phyloP scores from a whole-genome alignment of 225 moss, liverwort and hornwort genomes.

The Bryoerythrophyllum caledonicum region DNA sequence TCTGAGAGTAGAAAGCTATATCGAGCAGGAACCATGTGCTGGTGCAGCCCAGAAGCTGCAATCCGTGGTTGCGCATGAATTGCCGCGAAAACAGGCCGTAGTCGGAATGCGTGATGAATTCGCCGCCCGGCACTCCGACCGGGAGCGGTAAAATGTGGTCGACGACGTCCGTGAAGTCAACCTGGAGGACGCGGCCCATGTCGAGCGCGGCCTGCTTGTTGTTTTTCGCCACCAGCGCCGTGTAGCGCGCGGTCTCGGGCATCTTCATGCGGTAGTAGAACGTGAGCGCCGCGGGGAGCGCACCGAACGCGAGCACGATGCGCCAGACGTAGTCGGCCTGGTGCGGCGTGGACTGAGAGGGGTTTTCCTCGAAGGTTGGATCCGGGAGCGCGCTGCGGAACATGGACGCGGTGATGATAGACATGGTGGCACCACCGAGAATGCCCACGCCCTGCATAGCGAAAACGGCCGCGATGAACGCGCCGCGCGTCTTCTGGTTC shows the following conservation, averaged over 20 bases:
- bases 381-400: neutral
- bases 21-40: neutral
- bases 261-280: conserved; percentile 6
- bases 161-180: neutral
- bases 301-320: neutral
- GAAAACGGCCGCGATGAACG: conserved; percentile 1
- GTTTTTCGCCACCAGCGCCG: neutral
- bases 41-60: neutral
- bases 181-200: neutral
- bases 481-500: neutral
- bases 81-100: neutral
- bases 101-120: neutral
- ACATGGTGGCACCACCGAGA: neutral
- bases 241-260: neutral
- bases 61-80: neutral
- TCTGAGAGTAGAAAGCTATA: neutral
- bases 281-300: neutral
- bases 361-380: neutral
- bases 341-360: neutral
- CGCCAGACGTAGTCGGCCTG: neutral
- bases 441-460: neutral
- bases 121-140: neutral
- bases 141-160: neutral
- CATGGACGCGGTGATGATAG: neutral
- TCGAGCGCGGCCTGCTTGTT: neutral